Conservation (phyloP, 768 basidiomycete genomes). For the Xerocomellus amylosporus region DNA sequence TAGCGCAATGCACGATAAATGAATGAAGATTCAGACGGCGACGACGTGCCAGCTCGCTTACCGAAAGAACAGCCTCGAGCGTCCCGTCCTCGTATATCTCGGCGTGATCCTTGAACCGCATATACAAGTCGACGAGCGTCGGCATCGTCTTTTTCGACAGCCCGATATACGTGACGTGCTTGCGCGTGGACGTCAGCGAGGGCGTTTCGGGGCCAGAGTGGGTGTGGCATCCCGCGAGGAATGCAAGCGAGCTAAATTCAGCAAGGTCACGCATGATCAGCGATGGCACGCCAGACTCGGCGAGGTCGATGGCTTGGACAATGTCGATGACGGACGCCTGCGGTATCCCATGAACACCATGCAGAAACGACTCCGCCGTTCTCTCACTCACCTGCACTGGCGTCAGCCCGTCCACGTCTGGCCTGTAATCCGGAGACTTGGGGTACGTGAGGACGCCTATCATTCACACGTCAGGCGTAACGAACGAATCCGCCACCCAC, state of each 20-base stretch:
- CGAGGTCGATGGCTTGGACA: slow-evolving; percentile 63
- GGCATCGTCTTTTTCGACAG: slow-evolving; percentile 90
- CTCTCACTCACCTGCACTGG: slow-evolving; percentile 65
- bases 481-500: background rate
- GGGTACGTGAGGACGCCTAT: slow-evolving; percentile 77
- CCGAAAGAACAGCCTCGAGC: slow-evolving; percentile 77
- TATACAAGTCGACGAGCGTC: slow-evolving; percentile 71
- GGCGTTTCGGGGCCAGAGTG: slow-evolving; percentile 26
- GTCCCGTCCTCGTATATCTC: slow-evolving; percentile 81
- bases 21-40: background rate
- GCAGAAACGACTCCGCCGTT: background rate
- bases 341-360: slow-evolving; percentile 12
- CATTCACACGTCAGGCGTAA: background rate
- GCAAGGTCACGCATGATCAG: slow-evolving; percentile 81
- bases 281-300: slow-evolving; percentile 59
- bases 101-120: slow-evolving; percentile 55
- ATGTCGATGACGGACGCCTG: slow-evolving; percentile 73
- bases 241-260: slow-evolving; percentile 84
- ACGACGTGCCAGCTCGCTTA: slow-evolving; percentile 33
- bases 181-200: slow-evolving; percentile 36
- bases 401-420: slow-evolving; percentile 79
- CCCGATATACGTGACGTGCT: slow-evolving; percentile 84
- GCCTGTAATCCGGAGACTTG: slow-evolving; percentile 80
- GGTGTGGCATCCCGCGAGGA: slow-evolving; percentile 72
- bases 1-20: slow-evolving; percentile 24